Conservation (phyloP, 768 basidiomycete species). For the Hericium alpestre region DNA sequence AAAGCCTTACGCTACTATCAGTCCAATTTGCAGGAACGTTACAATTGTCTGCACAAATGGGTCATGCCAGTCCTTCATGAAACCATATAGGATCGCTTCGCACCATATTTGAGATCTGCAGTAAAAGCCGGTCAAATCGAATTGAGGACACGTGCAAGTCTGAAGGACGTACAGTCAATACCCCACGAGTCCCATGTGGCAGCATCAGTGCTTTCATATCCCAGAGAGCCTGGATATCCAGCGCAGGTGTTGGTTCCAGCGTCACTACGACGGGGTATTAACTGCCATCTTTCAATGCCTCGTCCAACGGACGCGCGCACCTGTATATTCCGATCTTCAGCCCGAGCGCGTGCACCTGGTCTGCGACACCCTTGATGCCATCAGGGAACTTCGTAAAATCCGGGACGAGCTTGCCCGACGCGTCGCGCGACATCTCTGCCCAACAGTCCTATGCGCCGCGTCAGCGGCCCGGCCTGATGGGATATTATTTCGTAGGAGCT, state of each 20-base stretch:
- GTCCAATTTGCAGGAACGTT: conserved; percentile 43
- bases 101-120: conserved; percentile 43
- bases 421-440: conserved; percentile 6
- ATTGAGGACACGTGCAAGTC: not conserved
- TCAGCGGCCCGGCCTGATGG: not conserved
- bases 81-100: not conserved
- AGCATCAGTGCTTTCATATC: conserved; percentile 38
- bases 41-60: conserved; percentile 33
- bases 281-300: not conserved
- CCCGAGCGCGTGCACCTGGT: conserved; percentile 35
- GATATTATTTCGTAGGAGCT: not conserved
- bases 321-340: conserved; percentile 45
- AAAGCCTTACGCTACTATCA: conserved; percentile 26
- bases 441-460: conserved; percentile 9
- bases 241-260: conserved; percentile 43
- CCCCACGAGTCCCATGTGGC: conserved; percentile 43
- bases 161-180: conserved; percentile 30
- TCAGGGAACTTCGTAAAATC: conserved; percentile 45
- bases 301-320: conserved; percentile 14
- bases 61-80: not conserved
- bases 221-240: conserved; percentile 46
- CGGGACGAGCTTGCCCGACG: conserved; percentile 34
- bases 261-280: conserved; percentile 25
- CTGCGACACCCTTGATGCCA: conserved; percentile 35
- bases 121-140: not conserved